Evolutionary conservation across 345 rosid species (phyloP), one percentile per base, ranked within the genome.

Genomic region (Clausena lansium): DNA sequence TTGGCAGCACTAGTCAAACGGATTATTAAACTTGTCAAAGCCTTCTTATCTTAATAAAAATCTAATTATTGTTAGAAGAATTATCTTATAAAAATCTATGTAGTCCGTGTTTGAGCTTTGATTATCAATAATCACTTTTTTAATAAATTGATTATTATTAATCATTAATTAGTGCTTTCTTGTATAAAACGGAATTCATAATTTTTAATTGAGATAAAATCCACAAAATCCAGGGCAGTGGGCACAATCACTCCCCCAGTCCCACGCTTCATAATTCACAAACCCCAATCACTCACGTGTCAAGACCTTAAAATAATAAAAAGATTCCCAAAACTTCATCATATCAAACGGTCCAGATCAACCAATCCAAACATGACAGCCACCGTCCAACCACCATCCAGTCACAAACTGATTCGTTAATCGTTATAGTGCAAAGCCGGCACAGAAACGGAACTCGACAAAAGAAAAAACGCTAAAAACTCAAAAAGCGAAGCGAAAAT

Each of bases 401-500:
- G 50, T n/a, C 35, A 1, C 28, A 7, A 4, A 11, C 8, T 8
- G 45, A 50, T 47, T 62, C 59, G 14, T 8, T 50, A 8, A 17
- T 62, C 59, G 14, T 8, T 50, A 8, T 11, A 17, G 8, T 28
- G 1, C 24, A 5, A 10, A 58, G 76, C 70, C 80, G 76, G 78
- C 77, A 35, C 60, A 73, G 60, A 68, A 5, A 13, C n/a, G 11
- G 39, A 70, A 5, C 24, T 60, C 13, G 60, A 77, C 76, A 73
- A 81, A 73, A 30, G 11, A 67, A 81, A 68, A 30, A 27, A 32
- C 36, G 8, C n/a, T 17, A 20, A 22, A 5, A 17, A 4, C 47
- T 39, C 0, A n/a, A 6, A 6, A 4, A 45, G 67, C 3, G 70
- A 1, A 45, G 75, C 75, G 88, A 85, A 85, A 83, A 76, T 78